Conservation (phyloP, 2,329 filamentous ascomycete species). For the Ambrosiella cleistominuta region DNA sequence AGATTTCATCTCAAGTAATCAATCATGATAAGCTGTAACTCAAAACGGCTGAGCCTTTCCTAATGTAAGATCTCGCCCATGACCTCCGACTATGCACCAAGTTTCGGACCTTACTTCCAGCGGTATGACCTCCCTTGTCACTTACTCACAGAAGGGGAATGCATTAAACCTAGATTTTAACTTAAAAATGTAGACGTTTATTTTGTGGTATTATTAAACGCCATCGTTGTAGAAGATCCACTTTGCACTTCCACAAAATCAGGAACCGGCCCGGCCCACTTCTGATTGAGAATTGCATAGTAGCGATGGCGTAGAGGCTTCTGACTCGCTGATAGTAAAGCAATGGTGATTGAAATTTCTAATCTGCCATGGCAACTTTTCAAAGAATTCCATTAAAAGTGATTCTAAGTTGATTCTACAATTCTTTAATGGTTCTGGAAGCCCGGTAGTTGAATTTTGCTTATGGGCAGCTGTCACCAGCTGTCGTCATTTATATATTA, state of each 20-base stretch:
- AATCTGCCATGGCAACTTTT: not conserved
- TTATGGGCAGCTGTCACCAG: no score
- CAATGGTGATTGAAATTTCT: not conserved
- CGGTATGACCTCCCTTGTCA: not conserved
- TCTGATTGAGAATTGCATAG: not conserved
- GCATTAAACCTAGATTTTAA: no score
- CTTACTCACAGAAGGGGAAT: not conserved
- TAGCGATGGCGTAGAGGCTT: not conserved
- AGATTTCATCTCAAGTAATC: no score
- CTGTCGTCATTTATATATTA: no score
- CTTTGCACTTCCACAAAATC: not conserved
- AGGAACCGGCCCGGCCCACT: not conserved
- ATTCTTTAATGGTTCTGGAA: no score
- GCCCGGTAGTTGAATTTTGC: no score
- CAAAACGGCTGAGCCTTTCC: no score
- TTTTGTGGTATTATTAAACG: not conserved
- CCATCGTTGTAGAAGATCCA: not conserved
- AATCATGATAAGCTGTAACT: no score
- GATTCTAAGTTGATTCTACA: no score
- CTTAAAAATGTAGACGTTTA: not conserved
- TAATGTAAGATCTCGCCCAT: not conserved
- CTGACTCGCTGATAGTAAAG: not conserved
- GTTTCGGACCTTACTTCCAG: not conserved
- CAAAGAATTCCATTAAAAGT: no score
- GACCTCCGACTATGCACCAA: not conserved